Evolutionary conservation across 805 yeast species (phyloP).

Genomic region (Kluyveromyces nonfermentans): DNA sequence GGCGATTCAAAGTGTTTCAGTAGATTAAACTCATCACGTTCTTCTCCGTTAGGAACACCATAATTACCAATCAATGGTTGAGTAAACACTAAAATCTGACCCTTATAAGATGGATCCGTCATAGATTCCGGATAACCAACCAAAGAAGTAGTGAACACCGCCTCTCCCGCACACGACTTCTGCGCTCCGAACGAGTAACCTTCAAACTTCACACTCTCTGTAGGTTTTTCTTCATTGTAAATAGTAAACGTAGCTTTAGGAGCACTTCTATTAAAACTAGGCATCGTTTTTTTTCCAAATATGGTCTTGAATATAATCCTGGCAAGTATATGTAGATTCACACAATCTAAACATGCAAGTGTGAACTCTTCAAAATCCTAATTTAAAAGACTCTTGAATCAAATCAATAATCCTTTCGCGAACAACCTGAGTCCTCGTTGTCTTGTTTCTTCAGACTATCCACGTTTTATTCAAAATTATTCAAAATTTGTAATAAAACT

Average conservation of each 20-base stretch:
- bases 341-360: constrained; percentile 27
- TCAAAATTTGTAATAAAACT: too few species aligned
- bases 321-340: constrained; percentile 32
- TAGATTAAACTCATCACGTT: constrained; percentile 74
- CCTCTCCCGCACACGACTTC: constrained; percentile 89
- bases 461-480: too few species aligned
- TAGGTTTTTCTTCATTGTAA: constrained; percentile 73
- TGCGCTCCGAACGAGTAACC: constrained; percentile 96
- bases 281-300: constrained; percentile 42
- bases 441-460: neutral
- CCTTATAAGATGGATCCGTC: constrained; percentile 97
- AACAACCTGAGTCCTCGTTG: neutral
- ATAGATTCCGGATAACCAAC: constrained; percentile 98
- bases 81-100: constrained; percentile 93
- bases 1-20: constrained; percentile 90
- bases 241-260: constrained; percentile 79
- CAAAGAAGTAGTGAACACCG: constrained; percentile 94
- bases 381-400: neutral
- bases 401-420: neutral
- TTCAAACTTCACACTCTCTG: constrained; percentile 35
- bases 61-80: constrained; percentile 97
- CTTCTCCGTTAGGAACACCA: constrained; percentile 87
- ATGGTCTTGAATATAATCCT: constrained; percentile 43
- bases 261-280: constrained; percentile 32
- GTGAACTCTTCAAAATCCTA: neutral